Conservation (phyloP, 768 basidiomycete species). For the Gloeophyllum trabeum region DNA sequence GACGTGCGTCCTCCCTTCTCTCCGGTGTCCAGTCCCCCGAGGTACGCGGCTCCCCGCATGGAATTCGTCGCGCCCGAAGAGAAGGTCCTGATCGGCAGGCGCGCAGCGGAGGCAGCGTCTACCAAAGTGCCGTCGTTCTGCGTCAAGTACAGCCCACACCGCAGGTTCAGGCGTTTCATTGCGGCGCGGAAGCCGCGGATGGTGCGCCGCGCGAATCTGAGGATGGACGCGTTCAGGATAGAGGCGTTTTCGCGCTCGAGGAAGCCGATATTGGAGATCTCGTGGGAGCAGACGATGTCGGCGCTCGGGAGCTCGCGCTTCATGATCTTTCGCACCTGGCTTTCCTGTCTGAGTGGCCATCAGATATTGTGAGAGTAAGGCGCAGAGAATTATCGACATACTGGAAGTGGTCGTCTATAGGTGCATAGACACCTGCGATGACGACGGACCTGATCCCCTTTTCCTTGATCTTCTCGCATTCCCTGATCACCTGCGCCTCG, state of each 20-base stretch:
- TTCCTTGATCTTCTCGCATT: neutral
- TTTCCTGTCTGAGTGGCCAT: slow-evolving; percentile 15
- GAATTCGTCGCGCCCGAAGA: slow-evolving; percentile 10
- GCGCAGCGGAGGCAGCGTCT: slow-evolving; percentile 23
- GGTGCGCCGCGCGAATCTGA: slow-evolving; percentile 44
- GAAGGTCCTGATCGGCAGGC: slow-evolving; percentile 53
- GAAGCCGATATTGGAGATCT: slow-evolving; percentile 46
- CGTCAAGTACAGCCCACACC: slow-evolving; percentile 26
- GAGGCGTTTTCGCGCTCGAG: slow-evolving; percentile 58
- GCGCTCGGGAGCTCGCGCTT: neutral
- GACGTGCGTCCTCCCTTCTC: neutral
- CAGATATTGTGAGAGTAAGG: neutral
- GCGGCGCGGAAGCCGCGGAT: slow-evolving; percentile 43
- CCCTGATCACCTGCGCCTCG: neutral
- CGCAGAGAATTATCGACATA: neutral
- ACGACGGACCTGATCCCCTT: neutral
- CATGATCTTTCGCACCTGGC: slow-evolving; percentile 27
- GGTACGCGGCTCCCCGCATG: slow-evolving; percentile 8
- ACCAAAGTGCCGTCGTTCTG: slow-evolving; percentile 7
- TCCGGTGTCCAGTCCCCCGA: neutral
- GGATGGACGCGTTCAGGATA: slow-evolving; percentile 56
- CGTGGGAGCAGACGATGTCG: slow-evolving; percentile 30
- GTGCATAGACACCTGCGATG: neutral
- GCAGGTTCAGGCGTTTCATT: slow-evolving; percentile 31
- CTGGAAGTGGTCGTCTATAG: neutral